phyloP scores from a whole-genome alignment of 257 asterid species.

The Solanum raphanifolium region DNA sequence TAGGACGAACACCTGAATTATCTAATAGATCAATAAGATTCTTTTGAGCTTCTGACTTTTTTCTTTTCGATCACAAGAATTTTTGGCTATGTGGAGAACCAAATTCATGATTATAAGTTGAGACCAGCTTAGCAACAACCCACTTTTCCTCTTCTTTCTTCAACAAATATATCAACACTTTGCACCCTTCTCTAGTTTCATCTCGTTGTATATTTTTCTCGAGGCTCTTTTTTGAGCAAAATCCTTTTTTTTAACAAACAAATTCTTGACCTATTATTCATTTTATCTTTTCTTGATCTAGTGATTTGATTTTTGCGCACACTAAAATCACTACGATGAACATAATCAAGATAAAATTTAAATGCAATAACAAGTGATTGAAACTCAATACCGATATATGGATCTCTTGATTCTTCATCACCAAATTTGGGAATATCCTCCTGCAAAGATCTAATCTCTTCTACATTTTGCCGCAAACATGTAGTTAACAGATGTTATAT shows the following conservation, averaged over 20 bases:
- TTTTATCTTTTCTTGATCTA: not conserved
- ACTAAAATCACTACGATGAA: not conserved
- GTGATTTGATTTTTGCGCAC: not conserved
- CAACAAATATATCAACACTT: not conserved
- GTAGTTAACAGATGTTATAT: too few species aligned
- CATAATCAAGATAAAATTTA: not conserved
- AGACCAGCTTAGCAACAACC: not conserved
- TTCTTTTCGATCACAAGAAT: not conserved
- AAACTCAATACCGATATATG: not conserved
- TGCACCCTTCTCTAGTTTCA: not conserved
- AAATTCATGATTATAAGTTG: not conserved
- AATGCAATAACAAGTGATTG: not conserved
- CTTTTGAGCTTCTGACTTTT: not conserved
- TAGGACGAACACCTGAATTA: not conserved
- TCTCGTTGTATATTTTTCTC: not conserved
- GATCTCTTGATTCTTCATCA: not conserved
- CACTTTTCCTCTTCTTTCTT: not conserved
- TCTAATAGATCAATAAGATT: not conserved
- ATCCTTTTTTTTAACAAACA: not conserved
- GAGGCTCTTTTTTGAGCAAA: not conserved
- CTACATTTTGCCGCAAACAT: too few species aligned
- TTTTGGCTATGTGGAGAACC: not conserved
- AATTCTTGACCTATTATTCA: not conserved
- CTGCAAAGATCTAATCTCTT: too few species aligned
- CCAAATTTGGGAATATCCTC: not conserved